These are phyloP conservation scores for Salix viminalis DNA, from an alignment of 345 rosid species.

Conservation along the genomic window DNA sequence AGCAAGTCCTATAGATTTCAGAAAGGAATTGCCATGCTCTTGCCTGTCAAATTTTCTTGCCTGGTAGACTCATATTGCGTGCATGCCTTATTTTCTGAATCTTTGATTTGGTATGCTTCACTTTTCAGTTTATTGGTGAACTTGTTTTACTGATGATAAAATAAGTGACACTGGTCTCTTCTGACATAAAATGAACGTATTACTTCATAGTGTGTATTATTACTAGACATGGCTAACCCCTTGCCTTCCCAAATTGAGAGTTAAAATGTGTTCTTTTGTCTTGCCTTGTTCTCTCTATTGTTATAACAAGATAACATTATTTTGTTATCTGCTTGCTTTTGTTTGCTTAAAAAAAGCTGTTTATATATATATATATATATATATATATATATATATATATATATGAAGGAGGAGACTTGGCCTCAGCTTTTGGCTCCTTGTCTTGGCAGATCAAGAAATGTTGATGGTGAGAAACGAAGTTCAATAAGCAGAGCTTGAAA, in stretches of 20 bases:
- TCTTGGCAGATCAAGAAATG: no score
- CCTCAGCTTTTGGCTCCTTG: no score
- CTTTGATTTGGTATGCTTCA: not conserved
- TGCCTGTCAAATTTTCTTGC: constrained; percentile 7
- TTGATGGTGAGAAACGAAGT: no score
- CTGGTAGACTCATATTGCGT: not conserved
- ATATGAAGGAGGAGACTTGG: no score
- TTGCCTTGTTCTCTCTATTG: no score
- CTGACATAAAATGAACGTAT: not conserved
- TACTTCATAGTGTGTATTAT: not conserved
- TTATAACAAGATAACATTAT: no score
- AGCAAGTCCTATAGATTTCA: not conserved
- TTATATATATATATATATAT: no score
- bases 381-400: no score
- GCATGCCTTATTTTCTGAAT: not conserved
- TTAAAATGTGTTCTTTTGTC: not conserved
- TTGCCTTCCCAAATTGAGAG: not conserved
- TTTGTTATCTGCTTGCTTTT: no score
- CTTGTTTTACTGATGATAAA: not conserved
- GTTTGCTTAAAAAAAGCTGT: no score
- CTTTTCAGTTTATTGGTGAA: not conserved
- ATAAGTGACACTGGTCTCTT: constrained; percentile 3
- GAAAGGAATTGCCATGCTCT: not conserved
- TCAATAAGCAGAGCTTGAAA: no score
- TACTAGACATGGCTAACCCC: not conserved